Conservation (phyloP, 805 yeast genomes). For the Cyberlindnera mycetangii region DNA sequence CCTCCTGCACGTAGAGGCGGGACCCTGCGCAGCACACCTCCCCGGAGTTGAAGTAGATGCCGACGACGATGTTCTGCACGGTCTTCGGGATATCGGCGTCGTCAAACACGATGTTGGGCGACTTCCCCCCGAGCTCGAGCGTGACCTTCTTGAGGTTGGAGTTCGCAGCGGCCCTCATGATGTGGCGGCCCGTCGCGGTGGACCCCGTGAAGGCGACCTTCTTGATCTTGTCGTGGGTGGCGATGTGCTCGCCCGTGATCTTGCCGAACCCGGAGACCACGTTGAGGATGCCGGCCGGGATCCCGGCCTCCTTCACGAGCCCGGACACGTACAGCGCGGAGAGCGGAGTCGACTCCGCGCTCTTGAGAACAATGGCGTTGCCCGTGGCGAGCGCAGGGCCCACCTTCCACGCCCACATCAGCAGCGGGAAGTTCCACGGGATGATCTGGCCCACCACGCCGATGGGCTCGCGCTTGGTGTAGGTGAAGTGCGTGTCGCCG, state of each 20-base stretch:
- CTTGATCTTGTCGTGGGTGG: conserved; percentile 75
- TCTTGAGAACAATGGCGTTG: conserved; percentile 81
- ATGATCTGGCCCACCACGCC: conserved; percentile 96
- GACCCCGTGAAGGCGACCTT: conserved; percentile 96
- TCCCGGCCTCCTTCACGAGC: conserved; percentile 74
- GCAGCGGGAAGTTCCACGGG: conserved; percentile 96
- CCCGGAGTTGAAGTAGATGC: conserved; percentile 87
- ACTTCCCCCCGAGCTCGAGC: conserved; percentile 86
- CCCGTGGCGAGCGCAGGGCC: conserved; percentile 93
- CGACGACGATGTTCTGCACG: conserved; percentile 63
- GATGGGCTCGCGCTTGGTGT: conserved; percentile 83
- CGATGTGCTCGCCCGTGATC: conserved; percentile 77
- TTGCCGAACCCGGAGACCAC: conserved; percentile 85
- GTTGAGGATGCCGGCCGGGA: conserved; percentile 90
- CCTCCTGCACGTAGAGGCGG: conserved; percentile 77
- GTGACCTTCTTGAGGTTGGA: conserved; percentile 77
- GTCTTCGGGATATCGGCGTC: conserved; percentile 70
- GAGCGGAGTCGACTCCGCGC: conserved; percentile 91
- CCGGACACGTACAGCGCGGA: conserved; percentile 76
- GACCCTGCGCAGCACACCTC: conserved; percentile 94
- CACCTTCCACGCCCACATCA: conserved; percentile 93
- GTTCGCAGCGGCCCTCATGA: conserved; percentile 69
- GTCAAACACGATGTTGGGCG: conserved; percentile 78
- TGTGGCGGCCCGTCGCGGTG: conserved; percentile 77
- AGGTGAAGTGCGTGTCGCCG: conserved; percentile 68